Percentiles rank a stretch among this genome's conserved stretches.
Evolutionary conservation across 495 filamentous ascomycete species (phyloP).

Genomic region (Physcia stellaris): DNA sequence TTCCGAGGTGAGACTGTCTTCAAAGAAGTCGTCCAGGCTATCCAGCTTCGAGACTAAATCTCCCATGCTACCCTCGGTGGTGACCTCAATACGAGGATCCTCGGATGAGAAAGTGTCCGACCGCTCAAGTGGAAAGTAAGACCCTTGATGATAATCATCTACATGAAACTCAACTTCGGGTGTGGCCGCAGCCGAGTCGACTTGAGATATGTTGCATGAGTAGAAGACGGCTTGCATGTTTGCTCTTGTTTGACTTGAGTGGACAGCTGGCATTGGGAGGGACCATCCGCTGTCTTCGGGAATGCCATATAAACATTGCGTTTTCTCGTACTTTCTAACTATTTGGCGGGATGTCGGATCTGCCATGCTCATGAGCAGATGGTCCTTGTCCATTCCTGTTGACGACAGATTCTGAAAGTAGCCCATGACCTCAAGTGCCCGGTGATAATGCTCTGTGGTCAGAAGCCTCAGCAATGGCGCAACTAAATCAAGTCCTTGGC

Average conservation of each 20-base stretch:
- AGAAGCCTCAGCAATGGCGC: conserved; percentile 82
- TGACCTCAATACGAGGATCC: conserved; percentile 51
- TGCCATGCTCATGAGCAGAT: conserved; percentile 94
- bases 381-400: conserved; percentile 83
- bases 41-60: conserved; percentile 85
- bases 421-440: conserved; percentile 81
- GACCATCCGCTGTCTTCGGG: conserved; percentile 95
- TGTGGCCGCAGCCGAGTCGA: conserved; percentile 43
- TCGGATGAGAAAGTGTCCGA: conserved; percentile 89
- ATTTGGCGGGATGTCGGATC: conserved; percentile 65
- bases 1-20: conserved; percentile 37
- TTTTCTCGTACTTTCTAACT: conserved; percentile 87
- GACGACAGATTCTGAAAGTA: conserved; percentile 89
- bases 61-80: conserved; percentile 50
- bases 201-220: conserved; percentile 59
- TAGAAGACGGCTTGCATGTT: conserved; percentile 98
- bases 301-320: conserved; percentile 89
- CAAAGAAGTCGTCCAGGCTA: conserved; percentile 91
- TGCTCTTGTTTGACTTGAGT: conserved; percentile 66
- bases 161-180: conserved; percentile 84
- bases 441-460: conserved; percentile 85
- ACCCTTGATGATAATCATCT: conserved; percentile 71
- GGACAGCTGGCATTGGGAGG: conserved; percentile 80
- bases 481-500: conserved; percentile 87
- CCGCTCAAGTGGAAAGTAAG: conserved; percentile 60